Evolutionary conservation across 1,284 basidiomycete genomes (phyloP).

Genomic region (Fomitopsis palustris): DNA sequence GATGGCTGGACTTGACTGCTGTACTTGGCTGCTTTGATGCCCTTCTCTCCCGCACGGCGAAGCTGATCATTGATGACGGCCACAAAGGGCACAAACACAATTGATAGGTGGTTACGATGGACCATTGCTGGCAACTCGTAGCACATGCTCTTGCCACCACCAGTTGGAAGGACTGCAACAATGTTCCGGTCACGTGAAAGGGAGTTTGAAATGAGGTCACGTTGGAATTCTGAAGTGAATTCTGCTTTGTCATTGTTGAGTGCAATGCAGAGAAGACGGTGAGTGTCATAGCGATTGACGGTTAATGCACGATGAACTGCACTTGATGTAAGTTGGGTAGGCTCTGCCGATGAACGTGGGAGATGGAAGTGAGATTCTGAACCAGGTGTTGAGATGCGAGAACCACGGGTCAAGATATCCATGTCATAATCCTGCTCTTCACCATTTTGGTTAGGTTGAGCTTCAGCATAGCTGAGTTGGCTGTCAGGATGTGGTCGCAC

Average conservation of each 20-base stretch:
- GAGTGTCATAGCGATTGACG: no score
- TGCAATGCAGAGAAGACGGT: no score
- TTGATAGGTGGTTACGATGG: neutral
- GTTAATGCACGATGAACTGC: no score
- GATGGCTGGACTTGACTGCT: neutral
- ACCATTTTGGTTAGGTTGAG: no score
- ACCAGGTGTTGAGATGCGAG: no score
- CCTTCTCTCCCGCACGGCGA: neutral
- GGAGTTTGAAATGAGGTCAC: neutral
- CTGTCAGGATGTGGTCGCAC: no score
- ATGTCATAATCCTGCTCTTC: no score
- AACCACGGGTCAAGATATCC: no score
- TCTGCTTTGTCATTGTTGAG: neutral
- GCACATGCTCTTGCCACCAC: constrained; percentile 1
- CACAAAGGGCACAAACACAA: constrained; percentile 1
- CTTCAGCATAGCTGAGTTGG: no score
- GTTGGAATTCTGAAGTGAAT: neutral
- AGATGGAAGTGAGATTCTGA: no score
- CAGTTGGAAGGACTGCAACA: neutral
- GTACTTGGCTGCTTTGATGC: neutral
- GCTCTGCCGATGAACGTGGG: no score
- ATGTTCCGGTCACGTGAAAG: neutral
- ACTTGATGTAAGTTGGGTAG: no score
- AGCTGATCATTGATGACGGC: neutral
- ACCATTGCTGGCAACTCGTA: neutral